Conservation (phyloP, 176 grass and related monocot species). For the Zoysia pacifica region DNA sequence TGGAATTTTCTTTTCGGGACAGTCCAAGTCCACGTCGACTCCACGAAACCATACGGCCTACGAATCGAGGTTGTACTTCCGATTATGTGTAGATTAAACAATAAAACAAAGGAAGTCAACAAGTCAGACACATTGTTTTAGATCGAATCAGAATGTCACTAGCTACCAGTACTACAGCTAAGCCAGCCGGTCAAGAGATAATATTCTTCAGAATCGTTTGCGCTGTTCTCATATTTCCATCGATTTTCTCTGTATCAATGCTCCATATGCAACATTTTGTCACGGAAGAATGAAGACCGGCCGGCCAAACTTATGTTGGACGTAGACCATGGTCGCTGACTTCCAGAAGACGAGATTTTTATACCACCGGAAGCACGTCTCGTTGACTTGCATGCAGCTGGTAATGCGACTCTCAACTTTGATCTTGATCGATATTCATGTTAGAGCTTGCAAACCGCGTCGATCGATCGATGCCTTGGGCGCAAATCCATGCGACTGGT, state of each 20-base stretch:
- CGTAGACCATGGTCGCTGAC: neutral
- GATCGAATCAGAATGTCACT: neutral
- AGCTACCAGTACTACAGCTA: neutral
- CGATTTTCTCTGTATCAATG: too few relatives aligned
- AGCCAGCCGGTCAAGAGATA: neutral
- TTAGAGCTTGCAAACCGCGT: slow-evolving; percentile 19
- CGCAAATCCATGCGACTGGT: slow-evolving; percentile 1
- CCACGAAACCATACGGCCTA: neutral
- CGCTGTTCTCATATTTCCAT: too few relatives aligned
- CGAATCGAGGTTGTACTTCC: neutral
- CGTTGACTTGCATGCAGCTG: neutral
- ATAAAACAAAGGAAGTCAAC: neutral
- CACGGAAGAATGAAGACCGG: neutral
- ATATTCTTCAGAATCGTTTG: too few relatives aligned
- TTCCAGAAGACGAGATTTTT: neutral
- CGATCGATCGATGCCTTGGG: neutral
- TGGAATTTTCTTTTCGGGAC: neutral
- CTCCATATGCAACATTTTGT: too few relatives aligned
- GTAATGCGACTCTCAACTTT: neutral
- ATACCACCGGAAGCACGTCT: too few relatives aligned
- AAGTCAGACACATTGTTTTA: neutral
- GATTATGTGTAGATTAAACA: neutral
- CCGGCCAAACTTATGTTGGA: neutral
- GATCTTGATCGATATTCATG: too few relatives aligned
- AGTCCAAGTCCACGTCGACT: slow-evolving; percentile 12